Evolutionary conservation across 2,329 filamentous ascomycete genomes (phyloP).

Genomic region (Aureobasidium sp.): DNA sequence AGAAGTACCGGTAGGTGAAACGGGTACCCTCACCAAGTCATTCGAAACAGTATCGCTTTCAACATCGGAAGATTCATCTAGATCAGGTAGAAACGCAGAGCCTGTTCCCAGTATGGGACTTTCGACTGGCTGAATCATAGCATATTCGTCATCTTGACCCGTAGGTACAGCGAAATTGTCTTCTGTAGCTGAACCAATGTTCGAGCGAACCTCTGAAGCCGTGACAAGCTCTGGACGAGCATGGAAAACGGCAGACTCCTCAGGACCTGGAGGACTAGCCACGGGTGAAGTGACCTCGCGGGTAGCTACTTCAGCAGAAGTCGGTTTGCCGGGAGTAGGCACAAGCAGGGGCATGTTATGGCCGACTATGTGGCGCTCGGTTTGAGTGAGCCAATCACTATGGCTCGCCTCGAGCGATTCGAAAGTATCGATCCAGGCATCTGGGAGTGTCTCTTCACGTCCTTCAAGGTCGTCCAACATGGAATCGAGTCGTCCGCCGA

Average conservation of each 20-base stretch:
- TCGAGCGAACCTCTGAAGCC: background rate
- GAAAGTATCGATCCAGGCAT: conserved; percentile 79
- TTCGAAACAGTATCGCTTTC: background rate
- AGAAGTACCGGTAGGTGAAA: background rate
- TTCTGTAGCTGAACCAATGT: too few relatives aligned
- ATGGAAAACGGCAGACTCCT: background rate
- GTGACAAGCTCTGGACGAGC: background rate
- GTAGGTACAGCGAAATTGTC: background rate
- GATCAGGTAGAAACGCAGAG: background rate
- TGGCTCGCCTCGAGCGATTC: conserved; percentile 73
- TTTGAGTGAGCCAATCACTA: conserved; percentile 70
- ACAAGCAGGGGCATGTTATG: background rate
- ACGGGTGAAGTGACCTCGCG: background rate
- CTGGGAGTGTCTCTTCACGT: conserved; percentile 72
- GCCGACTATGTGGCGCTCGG: conserved; percentile 62
- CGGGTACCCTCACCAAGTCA: background rate
- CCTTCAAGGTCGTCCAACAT: conserved; percentile 87
- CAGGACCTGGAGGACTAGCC: background rate
- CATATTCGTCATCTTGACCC: background rate
- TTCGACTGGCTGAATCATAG: background rate
- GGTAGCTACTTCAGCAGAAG: background rate
- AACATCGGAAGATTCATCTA: background rate
- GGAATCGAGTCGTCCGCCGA: conserved; percentile 68
- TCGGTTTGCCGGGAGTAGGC: background rate
- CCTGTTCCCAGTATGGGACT: conserved; percentile 4